Conservation (phyloP, 2,329 filamentous ascomycete species). For the Hypoxylon sp. region DNA sequence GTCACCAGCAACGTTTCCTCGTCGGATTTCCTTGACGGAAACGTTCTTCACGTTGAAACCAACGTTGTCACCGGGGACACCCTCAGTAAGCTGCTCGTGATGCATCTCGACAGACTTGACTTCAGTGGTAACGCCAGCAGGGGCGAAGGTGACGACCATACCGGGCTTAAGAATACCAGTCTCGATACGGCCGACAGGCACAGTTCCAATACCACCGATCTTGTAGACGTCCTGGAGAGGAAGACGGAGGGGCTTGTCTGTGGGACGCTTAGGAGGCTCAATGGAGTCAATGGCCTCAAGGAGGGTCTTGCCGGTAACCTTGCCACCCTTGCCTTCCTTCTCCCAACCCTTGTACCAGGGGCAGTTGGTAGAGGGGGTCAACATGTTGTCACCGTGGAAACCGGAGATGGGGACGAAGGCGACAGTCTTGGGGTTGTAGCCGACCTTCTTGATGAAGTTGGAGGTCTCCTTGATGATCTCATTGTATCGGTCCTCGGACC, state of each 20-base stretch:
- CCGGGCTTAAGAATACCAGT: slow-evolving; percentile 93
- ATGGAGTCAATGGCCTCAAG: slow-evolving; percentile 99
- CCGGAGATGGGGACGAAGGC: slow-evolving; percentile 99
- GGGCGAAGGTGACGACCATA: slow-evolving; percentile 98
- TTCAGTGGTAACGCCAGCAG: slow-evolving; percentile 99
- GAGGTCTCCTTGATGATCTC: slow-evolving; percentile 99
- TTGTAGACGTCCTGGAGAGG: slow-evolving; percentile 99
- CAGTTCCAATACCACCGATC: slow-evolving; percentile 99
- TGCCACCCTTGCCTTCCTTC: slow-evolving; percentile 90
- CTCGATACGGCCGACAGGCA: slow-evolving; percentile 99
- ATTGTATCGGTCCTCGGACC: slow-evolving; percentile 94
- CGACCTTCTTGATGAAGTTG: slow-evolving; percentile 99
- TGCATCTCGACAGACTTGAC: slow-evolving; percentile 99
- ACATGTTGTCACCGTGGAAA: slow-evolving; percentile 99
- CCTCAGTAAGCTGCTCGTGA: slow-evolving; percentile 98
- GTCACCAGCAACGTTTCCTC: slow-evolving; percentile 99
- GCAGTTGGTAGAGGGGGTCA: slow-evolving; percentile 88
- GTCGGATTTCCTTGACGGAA: slow-evolving; percentile 99
- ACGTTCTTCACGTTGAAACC: slow-evolving; percentile 99
- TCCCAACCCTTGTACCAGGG: slow-evolving; percentile 99
- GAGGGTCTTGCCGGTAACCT: slow-evolving; percentile 94
- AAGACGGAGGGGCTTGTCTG: slow-evolving; percentile 99
- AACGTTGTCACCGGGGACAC: slow-evolving; percentile 99
- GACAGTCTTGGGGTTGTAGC: slow-evolving; percentile 99
- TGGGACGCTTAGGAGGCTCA: slow-evolving; percentile 90